These are phyloP conservation scores for Paecilomyces formosus DNA, from an alignment of 2,329 filamentous ascomycete species.

Conservation along the genomic window DNA sequence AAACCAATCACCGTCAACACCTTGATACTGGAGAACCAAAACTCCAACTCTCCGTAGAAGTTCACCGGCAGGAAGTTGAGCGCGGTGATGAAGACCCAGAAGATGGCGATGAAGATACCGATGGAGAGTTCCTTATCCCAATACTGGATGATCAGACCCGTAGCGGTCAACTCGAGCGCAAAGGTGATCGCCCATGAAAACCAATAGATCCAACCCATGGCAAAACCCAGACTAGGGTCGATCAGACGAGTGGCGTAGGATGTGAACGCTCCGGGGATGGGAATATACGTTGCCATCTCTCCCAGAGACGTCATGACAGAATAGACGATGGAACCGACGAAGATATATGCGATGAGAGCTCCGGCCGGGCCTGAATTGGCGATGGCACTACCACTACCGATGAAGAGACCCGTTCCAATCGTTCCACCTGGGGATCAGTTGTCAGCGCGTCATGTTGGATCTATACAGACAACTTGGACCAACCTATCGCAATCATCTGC, in stretches of 20 bases:
- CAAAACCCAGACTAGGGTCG: slow-evolving; percentile 64
- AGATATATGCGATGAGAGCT: slow-evolving; percentile 60
- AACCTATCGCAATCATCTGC: slow-evolving; percentile 98
- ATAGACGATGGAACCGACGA: slow-evolving; percentile 66
- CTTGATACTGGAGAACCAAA: slow-evolving; percentile 72
- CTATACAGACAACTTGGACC: slow-evolving; percentile 33
- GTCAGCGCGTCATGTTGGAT: neutral
- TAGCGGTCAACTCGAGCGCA: slow-evolving; percentile 64
- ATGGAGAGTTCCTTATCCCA: slow-evolving; percentile 55
- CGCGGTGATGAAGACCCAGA: slow-evolving; percentile 62
- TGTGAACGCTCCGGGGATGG: slow-evolving; percentile 68
- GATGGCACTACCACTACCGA: slow-evolving; percentile 58
- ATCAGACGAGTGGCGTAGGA: slow-evolving; percentile 69
- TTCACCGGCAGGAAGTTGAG: slow-evolving; percentile 66
- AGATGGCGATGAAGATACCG: slow-evolving; percentile 65
- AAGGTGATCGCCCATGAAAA: slow-evolving; percentile 69
- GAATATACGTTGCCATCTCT: slow-evolving; percentile 71
- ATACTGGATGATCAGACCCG: slow-evolving; percentile 60
- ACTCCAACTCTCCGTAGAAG: slow-evolving; percentile 70
- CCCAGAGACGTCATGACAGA: slow-evolving; percentile 61
- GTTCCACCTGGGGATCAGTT: slow-evolving; percentile 44
- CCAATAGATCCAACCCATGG: slow-evolving; percentile 80
- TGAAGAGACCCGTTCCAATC: slow-evolving; percentile 66
- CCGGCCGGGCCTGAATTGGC: slow-evolving; percentile 58
- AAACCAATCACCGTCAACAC: slow-evolving; percentile 68